Evolutionary conservation across 1,284 basidiomycete genomes (phyloP).

Genomic region (Malassezia nana): DNA sequence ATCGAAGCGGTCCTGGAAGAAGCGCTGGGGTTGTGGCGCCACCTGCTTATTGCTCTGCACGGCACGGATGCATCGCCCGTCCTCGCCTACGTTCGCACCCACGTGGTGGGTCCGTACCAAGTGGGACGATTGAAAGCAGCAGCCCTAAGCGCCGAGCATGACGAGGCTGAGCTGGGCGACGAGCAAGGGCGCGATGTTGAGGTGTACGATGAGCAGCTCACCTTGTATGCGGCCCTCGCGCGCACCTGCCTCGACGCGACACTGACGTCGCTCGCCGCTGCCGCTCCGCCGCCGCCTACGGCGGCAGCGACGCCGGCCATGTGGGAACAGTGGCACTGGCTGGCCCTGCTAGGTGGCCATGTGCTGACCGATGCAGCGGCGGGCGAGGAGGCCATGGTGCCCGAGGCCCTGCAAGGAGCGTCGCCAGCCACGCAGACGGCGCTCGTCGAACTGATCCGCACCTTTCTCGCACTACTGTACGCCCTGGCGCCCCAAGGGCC

Average conservation of each 20-base stretch:
- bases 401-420: slow-evolving; percentile 21
- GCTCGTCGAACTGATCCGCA: slow-evolving; percentile 25
- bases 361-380: slow-evolving; percentile 29
- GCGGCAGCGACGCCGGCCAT: slow-evolving; percentile 20
- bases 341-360: slow-evolving; percentile 31
- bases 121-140: slow-evolving; percentile 29
- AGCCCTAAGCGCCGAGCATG: slow-evolving; percentile 5
- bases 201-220: slow-evolving; percentile 35
- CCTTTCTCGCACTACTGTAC: slow-evolving; percentile 27
- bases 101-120: slow-evolving; percentile 34
- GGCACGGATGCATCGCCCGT: slow-evolving; percentile 17
- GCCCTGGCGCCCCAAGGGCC: slow-evolving; percentile 22
- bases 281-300: slow-evolving; percentile 17
- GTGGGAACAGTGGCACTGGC: slow-evolving; percentile 44
- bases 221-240: slow-evolving; percentile 31
- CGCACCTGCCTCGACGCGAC: slow-evolving; percentile 20
- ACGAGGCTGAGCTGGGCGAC: slow-evolving; percentile 23
- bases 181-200: slow-evolving; percentile 29
- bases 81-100: slow-evolving; percentile 24
- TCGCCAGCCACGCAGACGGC: slow-evolving; percentile 17
- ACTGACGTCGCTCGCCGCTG: slow-evolving; percentile 20
- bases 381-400: slow-evolving; percentile 30
- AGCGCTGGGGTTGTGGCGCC: slow-evolving; percentile 7
- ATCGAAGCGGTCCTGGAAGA: slow-evolving; percentile 10
- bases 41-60: neutral